A percentile compares a stretch with the other conserved stretches of the same genome.
These are phyloP conservation scores for Fusarium sp. DNA, from an alignment of 2,329 filamentous ascomycete genomes.

Conservation along the genomic window DNA sequence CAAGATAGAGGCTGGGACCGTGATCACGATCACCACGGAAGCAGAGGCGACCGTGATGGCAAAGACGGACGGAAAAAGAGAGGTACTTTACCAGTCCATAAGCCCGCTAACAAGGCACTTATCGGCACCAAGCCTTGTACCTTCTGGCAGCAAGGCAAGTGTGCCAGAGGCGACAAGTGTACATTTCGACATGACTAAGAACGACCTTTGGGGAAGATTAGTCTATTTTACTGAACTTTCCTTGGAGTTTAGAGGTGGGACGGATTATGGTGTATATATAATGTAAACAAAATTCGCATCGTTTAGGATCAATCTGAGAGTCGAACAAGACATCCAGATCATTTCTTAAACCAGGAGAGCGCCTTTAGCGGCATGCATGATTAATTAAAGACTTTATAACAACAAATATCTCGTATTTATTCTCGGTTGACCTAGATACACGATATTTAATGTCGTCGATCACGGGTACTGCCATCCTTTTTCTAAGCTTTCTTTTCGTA, in stretches of 20 bases:
- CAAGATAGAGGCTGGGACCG: slow-evolving; percentile 43
- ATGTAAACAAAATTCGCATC: slow-evolving; percentile 37
- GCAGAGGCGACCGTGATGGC: slow-evolving; percentile 48
- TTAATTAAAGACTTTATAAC: slow-evolving; percentile 22
- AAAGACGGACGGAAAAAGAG: slow-evolving; percentile 57
- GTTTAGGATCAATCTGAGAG: slow-evolving; percentile 2
- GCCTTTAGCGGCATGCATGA: slow-evolving; percentile 10
- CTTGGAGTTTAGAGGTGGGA: slow-evolving; percentile 16
- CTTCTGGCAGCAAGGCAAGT: slow-evolving; percentile 77
- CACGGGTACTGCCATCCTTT: neutral
- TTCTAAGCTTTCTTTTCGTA: neutral
- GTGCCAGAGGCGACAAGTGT: slow-evolving; percentile 77
- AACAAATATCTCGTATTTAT: neutral
- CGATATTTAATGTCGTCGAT: neutral
- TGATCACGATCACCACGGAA: slow-evolving; percentile 46
- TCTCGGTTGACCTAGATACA: neutral
- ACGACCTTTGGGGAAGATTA: slow-evolving; percentile 10
- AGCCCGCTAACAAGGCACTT: slow-evolving; percentile 64
- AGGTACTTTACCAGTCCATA: slow-evolving; percentile 55
- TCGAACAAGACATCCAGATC: neutral
- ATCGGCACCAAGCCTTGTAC: slow-evolving; percentile 75
- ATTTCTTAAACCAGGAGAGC: slow-evolving; percentile 9
- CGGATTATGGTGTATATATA: slow-evolving; percentile 41
- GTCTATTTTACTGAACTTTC: slow-evolving; percentile 17
- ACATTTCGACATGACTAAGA: slow-evolving; percentile 74